Evolutionary conservation across 352 stramenopile species (phyloP), one percentile per base, ranked within the genome.

Genomic region (Pythium diclinum): DNA sequence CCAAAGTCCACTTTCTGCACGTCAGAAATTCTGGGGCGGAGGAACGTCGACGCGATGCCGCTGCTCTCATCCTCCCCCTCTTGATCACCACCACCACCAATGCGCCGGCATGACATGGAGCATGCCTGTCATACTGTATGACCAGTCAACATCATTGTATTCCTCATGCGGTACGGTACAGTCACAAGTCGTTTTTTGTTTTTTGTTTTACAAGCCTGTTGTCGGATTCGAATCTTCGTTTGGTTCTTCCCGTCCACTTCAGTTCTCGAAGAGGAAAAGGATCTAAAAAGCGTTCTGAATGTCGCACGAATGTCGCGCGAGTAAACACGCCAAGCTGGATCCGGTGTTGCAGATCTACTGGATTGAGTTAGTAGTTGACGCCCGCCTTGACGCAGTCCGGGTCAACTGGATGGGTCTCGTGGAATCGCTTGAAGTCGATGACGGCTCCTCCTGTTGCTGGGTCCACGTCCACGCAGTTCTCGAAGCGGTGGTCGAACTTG

Each of bases 401-500:
- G 46, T 78, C 78, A 13, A 77, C 76, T 3, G 77, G 53, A 17
- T 79, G 71, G 28, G 85, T 95, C 62, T 89, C 78, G 72, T 97
- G 88, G 76, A 96, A 97, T 47, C 85, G 89, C 32, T 77, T 81
- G 56, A 96, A 96, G 73, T 97, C 89, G 59, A 97, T 87, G 63
- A 94, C 76, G 23, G 88, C 90, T 17, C 83, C 81, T 23, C 89
- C 89, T 25, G 89, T 87, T 54, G 79, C 71, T 2, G 79, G 75
- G 55, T 89, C 83, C 63, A 91, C 71, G 33, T 86, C 78, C 21
- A 98, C 89, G 67, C 94, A 98, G 55, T 96, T 95, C 13, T 85
- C 88, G 71, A 98, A 98, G 52, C 84, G 91, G 46, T 96, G 80
- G 78, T 98, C 83, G 69, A 97, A 98, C 47, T 87, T 59, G 48